Evolutionary conservation across 2,329 filamentous ascomycete species (phyloP).

Genomic region (Clathrospora elynae): DNA sequence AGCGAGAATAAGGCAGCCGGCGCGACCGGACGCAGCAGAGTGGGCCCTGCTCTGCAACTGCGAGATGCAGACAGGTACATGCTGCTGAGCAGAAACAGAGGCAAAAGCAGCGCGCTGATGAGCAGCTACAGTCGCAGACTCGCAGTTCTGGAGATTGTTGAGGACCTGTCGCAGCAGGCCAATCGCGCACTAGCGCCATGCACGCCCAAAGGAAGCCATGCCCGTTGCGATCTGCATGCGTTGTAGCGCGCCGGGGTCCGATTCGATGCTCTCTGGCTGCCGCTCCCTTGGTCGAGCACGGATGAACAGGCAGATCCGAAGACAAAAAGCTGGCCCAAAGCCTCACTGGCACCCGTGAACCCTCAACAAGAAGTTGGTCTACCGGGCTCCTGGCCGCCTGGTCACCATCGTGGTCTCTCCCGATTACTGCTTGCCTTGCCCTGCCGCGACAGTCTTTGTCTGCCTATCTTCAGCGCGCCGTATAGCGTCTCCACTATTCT

Average conservation of each 20-base stretch:
- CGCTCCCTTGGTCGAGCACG: constrained; percentile 3
- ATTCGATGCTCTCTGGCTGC: constrained; percentile 1
- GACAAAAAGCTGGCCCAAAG: constrained; percentile 6
- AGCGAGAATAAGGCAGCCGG: constrained; percentile 8
- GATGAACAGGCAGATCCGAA: constrained; percentile 6
- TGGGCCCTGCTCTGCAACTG: background rate
- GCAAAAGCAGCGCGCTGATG: background rate
- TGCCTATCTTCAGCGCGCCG: constrained; percentile 3
- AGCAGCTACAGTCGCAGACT: too few relatives aligned
- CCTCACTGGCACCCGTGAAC: constrained; percentile 3
- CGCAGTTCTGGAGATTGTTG: too few relatives aligned
- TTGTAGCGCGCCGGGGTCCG: constrained; percentile 11
- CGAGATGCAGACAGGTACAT: constrained; percentile 3
- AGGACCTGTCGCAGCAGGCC: constrained; percentile 8
- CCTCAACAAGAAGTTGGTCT: constrained; percentile 17
- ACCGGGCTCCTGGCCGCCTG: too few relatives aligned
- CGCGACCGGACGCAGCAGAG: constrained; percentile 13
- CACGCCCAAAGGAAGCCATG: constrained; percentile 10
- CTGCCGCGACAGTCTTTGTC: constrained; percentile 1
- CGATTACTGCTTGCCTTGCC: background rate
- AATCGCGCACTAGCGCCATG: constrained; percentile 8
- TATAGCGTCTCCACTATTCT: constrained; percentile 19
- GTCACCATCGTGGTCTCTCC: background rate
- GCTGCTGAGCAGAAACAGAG: constrained; percentile 1
- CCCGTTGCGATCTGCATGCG: constrained; percentile 13